Conservation (phyloP, 208 protist species). For the Leptomonas seymouri region DNA sequence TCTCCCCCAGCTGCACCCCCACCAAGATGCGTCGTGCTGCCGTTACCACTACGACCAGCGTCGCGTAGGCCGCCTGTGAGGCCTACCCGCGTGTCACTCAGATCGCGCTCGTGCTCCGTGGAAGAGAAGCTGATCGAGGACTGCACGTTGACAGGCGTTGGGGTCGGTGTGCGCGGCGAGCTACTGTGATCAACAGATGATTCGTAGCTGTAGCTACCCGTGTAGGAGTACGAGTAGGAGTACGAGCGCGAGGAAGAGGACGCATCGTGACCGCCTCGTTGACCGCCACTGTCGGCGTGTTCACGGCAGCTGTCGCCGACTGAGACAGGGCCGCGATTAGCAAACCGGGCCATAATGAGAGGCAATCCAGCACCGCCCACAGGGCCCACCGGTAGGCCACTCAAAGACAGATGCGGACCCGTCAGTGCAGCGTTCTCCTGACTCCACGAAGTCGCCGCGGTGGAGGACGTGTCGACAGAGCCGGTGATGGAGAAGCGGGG, state of each 20-base stretch:
- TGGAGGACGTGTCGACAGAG: conserved; percentile 4
- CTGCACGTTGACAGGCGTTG: neutral
- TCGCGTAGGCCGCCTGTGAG: neutral
- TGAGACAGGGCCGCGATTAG: conserved; percentile 3
- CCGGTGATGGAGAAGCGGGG: conserved; percentile 5
- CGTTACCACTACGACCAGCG: neutral
- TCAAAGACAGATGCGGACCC: conserved; percentile 10
- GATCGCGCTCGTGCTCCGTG: conserved; percentile 1
- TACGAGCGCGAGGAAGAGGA: conserved; percentile 9
- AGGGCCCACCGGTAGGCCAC: neutral
- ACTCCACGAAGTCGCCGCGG: conserved; percentile 1
- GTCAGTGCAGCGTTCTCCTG: conserved; percentile 7
- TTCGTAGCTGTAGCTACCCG: conserved; percentile 13
- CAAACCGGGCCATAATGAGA: conserved; percentile 30
- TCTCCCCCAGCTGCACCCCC: neutral
- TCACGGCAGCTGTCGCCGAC: neutral
- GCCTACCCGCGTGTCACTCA: conserved; percentile 6
- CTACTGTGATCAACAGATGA: neutral
- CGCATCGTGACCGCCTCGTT: neutral
- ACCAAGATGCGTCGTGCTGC: too few species aligned
- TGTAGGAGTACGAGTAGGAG: conserved; percentile 29
- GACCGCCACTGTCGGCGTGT: neutral
- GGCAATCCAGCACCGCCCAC: neutral
- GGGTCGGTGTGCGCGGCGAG: neutral
- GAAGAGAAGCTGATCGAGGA: conserved; percentile 14